Conservation (phyloP, 177 flowering plant species). For the Vitis hybrid region DNA sequence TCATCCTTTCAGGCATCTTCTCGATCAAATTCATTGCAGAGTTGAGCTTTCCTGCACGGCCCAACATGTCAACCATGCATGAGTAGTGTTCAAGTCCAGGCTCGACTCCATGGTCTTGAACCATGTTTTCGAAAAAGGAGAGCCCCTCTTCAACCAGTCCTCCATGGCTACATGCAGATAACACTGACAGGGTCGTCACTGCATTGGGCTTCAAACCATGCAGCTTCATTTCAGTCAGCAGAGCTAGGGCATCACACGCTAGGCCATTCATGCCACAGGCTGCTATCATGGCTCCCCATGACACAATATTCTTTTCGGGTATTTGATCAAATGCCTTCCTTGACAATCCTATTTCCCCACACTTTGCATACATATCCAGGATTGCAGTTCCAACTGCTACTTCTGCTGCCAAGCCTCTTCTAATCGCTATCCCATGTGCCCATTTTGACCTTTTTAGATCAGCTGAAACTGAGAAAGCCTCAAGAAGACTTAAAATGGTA, state of each 20-base stretch:
- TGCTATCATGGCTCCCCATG: slow-evolving; percentile 78
- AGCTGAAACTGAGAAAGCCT: slow-evolving; percentile 66
- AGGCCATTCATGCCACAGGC: slow-evolving; percentile 72
- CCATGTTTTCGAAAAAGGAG: slow-evolving; percentile 47
- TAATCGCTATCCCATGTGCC: slow-evolving; percentile 69
- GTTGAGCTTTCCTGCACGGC: slow-evolving; percentile 63
- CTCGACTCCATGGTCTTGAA: slow-evolving; percentile 34
- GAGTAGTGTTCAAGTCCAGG: slow-evolving; percentile 68
- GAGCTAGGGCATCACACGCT: slow-evolving; percentile 49
- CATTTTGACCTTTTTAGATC: slow-evolving; percentile 50
- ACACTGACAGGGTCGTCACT: slow-evolving; percentile 56
- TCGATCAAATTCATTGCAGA: slow-evolving; percentile 52
- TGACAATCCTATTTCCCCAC: slow-evolving; percentile 62
- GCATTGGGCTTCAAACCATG: slow-evolving; percentile 56
- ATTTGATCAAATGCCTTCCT: slow-evolving; percentile 62
- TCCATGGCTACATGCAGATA: slow-evolving; percentile 86
- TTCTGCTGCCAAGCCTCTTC: slow-evolving; percentile 46
- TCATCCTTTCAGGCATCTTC: slow-evolving; percentile 37
- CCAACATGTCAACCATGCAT: slow-evolving; percentile 78
- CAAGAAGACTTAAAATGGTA: slow-evolving; percentile 60
- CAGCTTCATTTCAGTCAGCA: slow-evolving; percentile 49
- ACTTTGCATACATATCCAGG: slow-evolving; percentile 73
- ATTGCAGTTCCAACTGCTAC: slow-evolving; percentile 72
- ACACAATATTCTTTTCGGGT: slow-evolving; percentile 42
- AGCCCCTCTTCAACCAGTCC: slow-evolving; percentile 76